A percentile compares a stretch with the other conserved stretches of the same genome.
Conservation (phyloP, 768 basidiomycete species). For the Mycena maculata region DNA sequence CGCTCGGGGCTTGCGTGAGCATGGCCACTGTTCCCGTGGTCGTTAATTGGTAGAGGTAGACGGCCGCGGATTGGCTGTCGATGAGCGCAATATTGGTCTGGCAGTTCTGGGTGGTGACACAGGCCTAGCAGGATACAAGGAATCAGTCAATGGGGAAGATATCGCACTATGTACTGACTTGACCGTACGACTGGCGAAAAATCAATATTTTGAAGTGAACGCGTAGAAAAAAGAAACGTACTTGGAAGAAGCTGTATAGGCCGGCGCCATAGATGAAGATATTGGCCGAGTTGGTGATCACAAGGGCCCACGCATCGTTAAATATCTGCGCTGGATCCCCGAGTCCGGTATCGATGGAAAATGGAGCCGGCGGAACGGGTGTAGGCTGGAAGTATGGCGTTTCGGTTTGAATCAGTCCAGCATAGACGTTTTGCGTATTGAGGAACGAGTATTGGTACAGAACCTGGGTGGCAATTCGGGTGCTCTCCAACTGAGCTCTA, state of each 20-base stretch:
- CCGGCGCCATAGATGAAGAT: slow-evolving; percentile 64
- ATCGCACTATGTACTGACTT: neutral
- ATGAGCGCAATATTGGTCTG: slow-evolving; percentile 42
- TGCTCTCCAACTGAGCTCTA: neutral
- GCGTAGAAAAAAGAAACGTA: slow-evolving; percentile 45
- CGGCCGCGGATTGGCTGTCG: slow-evolving; percentile 48
- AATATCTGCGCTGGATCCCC: slow-evolving; percentile 43
- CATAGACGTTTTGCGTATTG: slow-evolving; percentile 59
- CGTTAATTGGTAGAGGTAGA: slow-evolving; percentile 59
- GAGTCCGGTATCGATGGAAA: slow-evolving; percentile 45
- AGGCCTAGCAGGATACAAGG: neutral
- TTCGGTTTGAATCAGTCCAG: slow-evolving; percentile 65
- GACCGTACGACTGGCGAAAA: neutral
- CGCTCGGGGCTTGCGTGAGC: neutral
- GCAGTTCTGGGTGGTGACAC: slow-evolving; percentile 16
- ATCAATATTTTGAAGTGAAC: neutral
- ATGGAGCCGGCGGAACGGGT: slow-evolving; percentile 58
- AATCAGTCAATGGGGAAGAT: neutral
- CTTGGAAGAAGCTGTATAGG: slow-evolving; percentile 66
- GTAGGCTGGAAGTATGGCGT: slow-evolving; percentile 64
- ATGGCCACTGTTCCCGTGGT: slow-evolving; percentile 50
- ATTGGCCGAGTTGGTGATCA: slow-evolving; percentile 52
- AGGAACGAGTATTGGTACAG: slow-evolving; percentile 56
- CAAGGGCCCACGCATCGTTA: slow-evolving; percentile 54
- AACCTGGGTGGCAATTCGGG: neutral